Evolutionary conservation across 768 basidiomycete genomes (phyloP).

Genomic region (Tephrocybe rancida): DNA sequence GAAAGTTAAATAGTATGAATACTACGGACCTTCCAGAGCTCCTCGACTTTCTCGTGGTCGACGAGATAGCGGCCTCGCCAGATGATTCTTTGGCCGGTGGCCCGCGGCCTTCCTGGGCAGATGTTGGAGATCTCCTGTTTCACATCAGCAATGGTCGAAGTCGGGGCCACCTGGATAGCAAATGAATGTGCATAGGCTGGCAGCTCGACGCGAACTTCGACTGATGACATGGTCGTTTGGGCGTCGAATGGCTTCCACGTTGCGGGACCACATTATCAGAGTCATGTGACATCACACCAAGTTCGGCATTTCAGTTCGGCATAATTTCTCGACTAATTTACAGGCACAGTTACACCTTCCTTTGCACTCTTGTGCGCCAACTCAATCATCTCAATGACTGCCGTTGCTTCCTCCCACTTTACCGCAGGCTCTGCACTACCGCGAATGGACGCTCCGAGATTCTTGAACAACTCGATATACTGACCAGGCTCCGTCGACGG

Average conservation of each 20-base stretch:
- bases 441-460: constrained; percentile 65
- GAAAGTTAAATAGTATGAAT: constrained; percentile 12
- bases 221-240: constrained; percentile 36
- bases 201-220: constrained; percentile 69
- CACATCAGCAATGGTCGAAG: constrained; percentile 59
- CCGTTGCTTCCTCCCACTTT: constrained; percentile 73
- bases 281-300: constrained; percentile 13
- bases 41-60: constrained; percentile 65
- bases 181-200: constrained; percentile 77
- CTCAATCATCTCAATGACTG: constrained; percentile 79
- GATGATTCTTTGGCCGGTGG: constrained; percentile 76
- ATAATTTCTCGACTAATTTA: constrained; percentile 19
- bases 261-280: constrained; percentile 1
- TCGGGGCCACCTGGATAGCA: constrained; percentile 46
- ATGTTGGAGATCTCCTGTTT: constrained; percentile 64
- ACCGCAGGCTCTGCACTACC: constrained; percentile 55
- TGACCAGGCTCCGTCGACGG: constrained; percentile 58
- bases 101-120: constrained; percentile 66
- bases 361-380: constrained; percentile 66
- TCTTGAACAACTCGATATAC: constrained; percentile 65
- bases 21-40: constrained; percentile 67
- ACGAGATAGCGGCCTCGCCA: constrained; percentile 70
- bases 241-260: constrained; percentile 23
- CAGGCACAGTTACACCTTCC: constrained; percentile 48
- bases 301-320: not conserved